Evolutionary conservation across 768 basidiomycete species (phyloP), one percentile per base, ranked within the genome.

Genomic region (Leccinum olivaceopallidum): DNA sequence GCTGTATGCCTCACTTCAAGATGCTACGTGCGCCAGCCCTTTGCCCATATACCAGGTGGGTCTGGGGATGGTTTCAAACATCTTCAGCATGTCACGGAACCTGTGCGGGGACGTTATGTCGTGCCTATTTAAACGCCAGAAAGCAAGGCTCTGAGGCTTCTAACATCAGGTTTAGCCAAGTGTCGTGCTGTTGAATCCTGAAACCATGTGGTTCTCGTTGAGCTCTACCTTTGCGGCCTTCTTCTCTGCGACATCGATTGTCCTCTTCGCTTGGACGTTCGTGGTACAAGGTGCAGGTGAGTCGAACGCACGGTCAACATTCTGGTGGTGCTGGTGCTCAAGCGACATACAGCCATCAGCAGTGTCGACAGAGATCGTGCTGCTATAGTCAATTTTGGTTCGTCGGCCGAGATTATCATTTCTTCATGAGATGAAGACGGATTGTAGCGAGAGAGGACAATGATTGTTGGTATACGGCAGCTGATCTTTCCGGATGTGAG

Each of bases 251-350:
- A 26, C 18, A 2, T 54, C 10, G 10, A 24, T 55, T 39, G 13
- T 55, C 52, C n/a, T 65, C n/a, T 37, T 57, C 34, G 34, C 28
- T 2, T 67, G 63, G 55, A 36, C 44, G 1, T 4, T 53, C 16
- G 56, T 60, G 49, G 67, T 6, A 3, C 67, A 48, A 32, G 51
- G 63, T 32, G 63, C 54, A 6, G 54, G 66, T 68, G n/a, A 62
- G 63, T 57, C 20, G 13, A 2, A 36, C 34, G 5, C 5, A 36
- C 34, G 34, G 34, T 36, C 34, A 36, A 36, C 34, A 2, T 36
- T 6, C 13, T 36, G 34, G 34, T 36, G 34, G 34, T 36, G 32
- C 32, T 32, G 32, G 10, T 32, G 34, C 34, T 36, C 13, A 36
- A 36, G 34, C 34, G 13, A 36, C 34, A 14, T 14, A 36, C 13